Evolutionary conservation across 179 eudicot species (phyloP).

Genomic region (Silene coronaria): DNA sequence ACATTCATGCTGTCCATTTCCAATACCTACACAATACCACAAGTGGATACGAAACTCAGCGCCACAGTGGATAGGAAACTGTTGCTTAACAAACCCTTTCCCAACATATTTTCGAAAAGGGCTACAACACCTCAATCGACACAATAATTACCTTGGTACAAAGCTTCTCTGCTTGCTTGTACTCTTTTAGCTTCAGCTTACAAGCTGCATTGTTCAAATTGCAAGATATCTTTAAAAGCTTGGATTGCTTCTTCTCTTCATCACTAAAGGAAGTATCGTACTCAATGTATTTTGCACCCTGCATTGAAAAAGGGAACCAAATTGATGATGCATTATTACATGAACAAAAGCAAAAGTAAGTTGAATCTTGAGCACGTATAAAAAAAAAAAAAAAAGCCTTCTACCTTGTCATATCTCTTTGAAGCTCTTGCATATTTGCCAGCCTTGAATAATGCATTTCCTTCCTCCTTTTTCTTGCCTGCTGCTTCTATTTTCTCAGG

Average conservation of each 20-base stretch:
- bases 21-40: constrained; percentile 11
- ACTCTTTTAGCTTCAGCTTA: constrained; percentile 70
- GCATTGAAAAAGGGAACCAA: background rate
- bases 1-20: constrained; percentile 51
- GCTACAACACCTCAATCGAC: no score
- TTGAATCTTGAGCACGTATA: background rate
- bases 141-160: constrained; percentile 36
- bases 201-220: constrained; percentile 92
- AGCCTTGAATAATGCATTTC: constrained; percentile 34
- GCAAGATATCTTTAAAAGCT: constrained; percentile 57
- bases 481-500: constrained; percentile 42
- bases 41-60: background rate
- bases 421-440: constrained; percentile 38
- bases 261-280: constrained; percentile 64
- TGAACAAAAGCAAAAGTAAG: background rate
- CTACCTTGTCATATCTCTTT: constrained; percentile 38
- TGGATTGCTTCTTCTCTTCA: constrained; percentile 71
- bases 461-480: constrained; percentile 41
- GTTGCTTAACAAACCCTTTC: background rate
- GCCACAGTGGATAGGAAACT: background rate
- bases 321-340: background rate
- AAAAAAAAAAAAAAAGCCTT: background rate
- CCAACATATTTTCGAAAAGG: background rate
- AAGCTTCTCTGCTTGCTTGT: constrained; percentile 71
- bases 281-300: constrained; percentile 78